Conservation (phyloP, 345 rosid species). For the Bruguiera sexangula region DNA sequence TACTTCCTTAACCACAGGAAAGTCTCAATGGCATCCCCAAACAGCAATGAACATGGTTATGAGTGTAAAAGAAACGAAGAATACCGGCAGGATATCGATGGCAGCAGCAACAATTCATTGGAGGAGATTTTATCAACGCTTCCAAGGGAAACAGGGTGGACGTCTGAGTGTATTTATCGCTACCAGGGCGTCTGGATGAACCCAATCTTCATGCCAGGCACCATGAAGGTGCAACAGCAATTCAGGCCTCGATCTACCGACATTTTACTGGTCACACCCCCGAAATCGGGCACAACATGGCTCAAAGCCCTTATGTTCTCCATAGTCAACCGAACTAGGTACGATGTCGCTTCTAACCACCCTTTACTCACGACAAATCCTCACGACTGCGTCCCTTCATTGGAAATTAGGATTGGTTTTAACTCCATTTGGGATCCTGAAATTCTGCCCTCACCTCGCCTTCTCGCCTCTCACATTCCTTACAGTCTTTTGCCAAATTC, state of each 20-base stretch:
- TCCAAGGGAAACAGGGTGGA: background rate
- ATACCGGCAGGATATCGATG: background rate
- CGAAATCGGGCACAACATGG: conserved; percentile 9
- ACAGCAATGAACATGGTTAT: background rate
- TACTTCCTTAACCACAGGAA: no score
- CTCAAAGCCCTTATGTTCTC: background rate
- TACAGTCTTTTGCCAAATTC: background rate
- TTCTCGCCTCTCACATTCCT: background rate
- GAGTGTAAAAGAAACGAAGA: background rate
- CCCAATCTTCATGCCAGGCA: no score
- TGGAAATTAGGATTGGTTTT: background rate
- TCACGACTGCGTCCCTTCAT: background rate
- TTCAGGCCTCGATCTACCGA: background rate
- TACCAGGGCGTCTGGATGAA: conserved; percentile 2
- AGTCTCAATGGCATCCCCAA: background rate
- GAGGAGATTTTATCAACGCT: background rate
- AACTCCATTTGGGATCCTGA: background rate
- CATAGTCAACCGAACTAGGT: background rate
- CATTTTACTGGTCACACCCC: background rate
- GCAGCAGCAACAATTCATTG: background rate
- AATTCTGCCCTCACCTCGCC: background rate
- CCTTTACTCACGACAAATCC: background rate
- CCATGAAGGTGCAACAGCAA: background rate
- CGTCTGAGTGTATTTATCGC: background rate
- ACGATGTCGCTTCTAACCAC: background rate